Conservation (phyloP, 345 rosid species). For the Mangifera indica region DNA sequence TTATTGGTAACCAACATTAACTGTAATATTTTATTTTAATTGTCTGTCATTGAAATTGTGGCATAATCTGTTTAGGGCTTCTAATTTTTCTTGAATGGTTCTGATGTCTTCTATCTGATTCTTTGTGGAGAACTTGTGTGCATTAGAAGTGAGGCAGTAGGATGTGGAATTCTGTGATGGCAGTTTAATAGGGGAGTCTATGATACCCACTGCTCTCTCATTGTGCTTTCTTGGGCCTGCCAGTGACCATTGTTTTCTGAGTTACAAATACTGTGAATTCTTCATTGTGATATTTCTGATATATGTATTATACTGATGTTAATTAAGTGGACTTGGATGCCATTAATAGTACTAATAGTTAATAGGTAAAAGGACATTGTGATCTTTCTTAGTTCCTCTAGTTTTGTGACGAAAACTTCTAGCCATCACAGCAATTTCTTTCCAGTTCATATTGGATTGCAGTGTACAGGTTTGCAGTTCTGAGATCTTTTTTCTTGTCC, state of each 20-base stretch:
- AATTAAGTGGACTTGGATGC: not conserved
- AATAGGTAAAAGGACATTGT: not conserved
- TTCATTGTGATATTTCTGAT: not conserved
- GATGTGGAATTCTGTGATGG: not conserved
- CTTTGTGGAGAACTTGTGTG: no score
- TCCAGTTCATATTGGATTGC: not conserved
- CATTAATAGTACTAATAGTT: not conserved
- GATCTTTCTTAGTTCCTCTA: not conserved
- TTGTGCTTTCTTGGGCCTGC: constrained; percentile 10
- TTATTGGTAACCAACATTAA: not conserved
- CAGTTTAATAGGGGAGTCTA: not conserved
- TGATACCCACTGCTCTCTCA: not conserved
- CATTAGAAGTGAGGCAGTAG: no score
- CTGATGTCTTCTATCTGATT: no score
- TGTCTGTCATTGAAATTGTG: no score
- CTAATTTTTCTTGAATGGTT: no score
- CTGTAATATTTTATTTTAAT: not conserved
- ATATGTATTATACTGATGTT: not conserved
- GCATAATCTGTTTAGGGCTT: no score
- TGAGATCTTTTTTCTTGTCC: not conserved
- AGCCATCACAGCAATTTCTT: not conserved
- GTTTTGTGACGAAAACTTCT: not conserved
- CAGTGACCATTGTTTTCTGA: not conserved
- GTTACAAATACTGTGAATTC: not conserved
- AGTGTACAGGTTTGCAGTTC: not conserved